Conservation (phyloP, 148 eudicot genomes). For the Rhododendron vialii region DNA sequence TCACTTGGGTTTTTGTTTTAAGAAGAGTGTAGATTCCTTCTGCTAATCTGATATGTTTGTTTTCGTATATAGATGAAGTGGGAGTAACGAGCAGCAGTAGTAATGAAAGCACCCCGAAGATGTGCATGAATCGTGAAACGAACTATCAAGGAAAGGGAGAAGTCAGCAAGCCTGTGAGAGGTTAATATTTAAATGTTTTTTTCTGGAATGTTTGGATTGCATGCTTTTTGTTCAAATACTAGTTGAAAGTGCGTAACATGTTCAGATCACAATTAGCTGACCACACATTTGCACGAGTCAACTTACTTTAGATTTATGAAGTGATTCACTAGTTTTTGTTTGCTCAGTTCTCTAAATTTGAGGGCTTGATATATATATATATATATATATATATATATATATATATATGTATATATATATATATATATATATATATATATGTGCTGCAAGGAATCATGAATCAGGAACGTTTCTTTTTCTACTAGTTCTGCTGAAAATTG, state of each 20-base stretch:
- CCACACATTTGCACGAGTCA: background rate
- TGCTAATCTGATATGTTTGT: background rate
- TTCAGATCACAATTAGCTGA: background rate
- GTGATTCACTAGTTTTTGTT: background rate
- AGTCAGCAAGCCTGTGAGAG: conserved; percentile 22
- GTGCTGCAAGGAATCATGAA: background rate
- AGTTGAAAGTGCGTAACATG: background rate
- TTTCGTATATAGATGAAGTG: conserved; percentile 28
- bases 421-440: background rate
- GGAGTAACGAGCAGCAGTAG: conserved; percentile 32
- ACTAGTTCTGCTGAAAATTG: background rate
- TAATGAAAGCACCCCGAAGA: conserved; percentile 22
- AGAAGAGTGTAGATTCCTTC: background rate
- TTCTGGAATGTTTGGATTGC: background rate
- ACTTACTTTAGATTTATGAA: background rate
- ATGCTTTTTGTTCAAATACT: background rate
- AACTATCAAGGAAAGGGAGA: conserved; percentile 6
- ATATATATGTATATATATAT: background rate
- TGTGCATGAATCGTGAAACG: conserved; percentile 16
- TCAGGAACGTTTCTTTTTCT: background rate
- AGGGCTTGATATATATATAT: background rate
- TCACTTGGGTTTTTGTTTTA: background rate
- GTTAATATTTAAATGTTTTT: conserved; percentile 11
- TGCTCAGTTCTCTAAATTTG: background rate
- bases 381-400: background rate